Percentiles rank a stretch among this genome's conserved stretches.
Evolutionary conservation across 1,139 yeast genomes (phyloP).

Genomic region (Suhomyces chickasaworum): DNA sequence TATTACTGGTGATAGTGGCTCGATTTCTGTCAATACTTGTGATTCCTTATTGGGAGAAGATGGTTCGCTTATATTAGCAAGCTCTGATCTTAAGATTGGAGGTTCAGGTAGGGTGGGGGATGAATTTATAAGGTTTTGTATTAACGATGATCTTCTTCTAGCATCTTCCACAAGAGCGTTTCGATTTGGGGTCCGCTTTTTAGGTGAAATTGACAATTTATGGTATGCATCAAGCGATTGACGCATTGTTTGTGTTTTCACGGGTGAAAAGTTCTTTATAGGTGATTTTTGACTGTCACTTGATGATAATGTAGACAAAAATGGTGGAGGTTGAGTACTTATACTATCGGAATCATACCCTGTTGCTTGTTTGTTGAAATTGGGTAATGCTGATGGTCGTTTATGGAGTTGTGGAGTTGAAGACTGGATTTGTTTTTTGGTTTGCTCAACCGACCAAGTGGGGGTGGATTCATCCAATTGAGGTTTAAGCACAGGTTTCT

Average conservation of each 20-base stretch:
- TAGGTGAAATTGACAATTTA: slow-evolving; percentile 39
- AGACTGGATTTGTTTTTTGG: slow-evolving; percentile 27
- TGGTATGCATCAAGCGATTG: slow-evolving; percentile 41
- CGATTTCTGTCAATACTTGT: slow-evolving; percentile 14
- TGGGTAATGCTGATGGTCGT: slow-evolving; percentile 19
- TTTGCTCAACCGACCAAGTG: slow-evolving; percentile 43
- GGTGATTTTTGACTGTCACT: slow-evolving; percentile 15
- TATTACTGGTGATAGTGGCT: slow-evolving; percentile 27
- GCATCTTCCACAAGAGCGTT: slow-evolving; percentile 20
- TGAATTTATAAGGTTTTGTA: slow-evolving; percentile 47
- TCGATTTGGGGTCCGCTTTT: slow-evolving; percentile 31
- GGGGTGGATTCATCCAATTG: slow-evolving; percentile 38
- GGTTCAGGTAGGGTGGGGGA: slow-evolving; percentile 56
- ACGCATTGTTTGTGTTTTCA: slow-evolving; percentile 31
- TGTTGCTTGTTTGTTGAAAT: slow-evolving; percentile 13
- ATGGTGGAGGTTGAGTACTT: slow-evolving; percentile 28
- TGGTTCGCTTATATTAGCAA: slow-evolving; percentile 17
- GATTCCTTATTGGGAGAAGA: slow-evolving; percentile 16
- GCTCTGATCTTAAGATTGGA: slow-evolving; percentile 43
- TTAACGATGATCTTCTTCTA: slow-evolving; percentile 42
- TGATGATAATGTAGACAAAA: slow-evolving; percentile 20
- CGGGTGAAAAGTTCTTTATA: slow-evolving; percentile 13
- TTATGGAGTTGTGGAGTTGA: slow-evolving; percentile 39
- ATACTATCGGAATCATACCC: slow-evolving; percentile 30
- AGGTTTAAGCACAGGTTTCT: slow-evolving; percentile 27